These are phyloP conservation scores for Metschnikowia anglica DNA, from an alignment of 805 yeast genomes.

Conservation along the genomic window DNA sequence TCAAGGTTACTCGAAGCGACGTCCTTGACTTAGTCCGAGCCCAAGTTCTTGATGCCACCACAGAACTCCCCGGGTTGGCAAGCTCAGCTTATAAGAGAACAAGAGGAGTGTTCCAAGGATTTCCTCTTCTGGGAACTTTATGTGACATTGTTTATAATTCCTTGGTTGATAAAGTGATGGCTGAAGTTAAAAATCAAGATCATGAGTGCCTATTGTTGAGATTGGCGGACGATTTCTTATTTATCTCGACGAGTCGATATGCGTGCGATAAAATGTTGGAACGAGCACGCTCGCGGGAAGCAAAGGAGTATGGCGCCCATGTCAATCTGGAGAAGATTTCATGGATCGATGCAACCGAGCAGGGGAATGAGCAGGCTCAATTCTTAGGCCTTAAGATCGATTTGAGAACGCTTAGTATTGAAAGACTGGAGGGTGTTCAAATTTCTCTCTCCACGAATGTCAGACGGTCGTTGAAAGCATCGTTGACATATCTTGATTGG, in stretches of 20 bases:
- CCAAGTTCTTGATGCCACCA: conserved; percentile 55
- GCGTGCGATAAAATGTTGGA: conserved; percentile 22
- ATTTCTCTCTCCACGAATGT: conserved; percentile 12
- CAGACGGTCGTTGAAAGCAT: conserved; percentile 21
- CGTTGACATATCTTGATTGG: conserved; percentile 25
- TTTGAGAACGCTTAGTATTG: conserved; percentile 22
- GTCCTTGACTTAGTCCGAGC: conserved; percentile 44
- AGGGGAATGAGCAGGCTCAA: conserved; percentile 8
- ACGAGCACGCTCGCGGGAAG: conserved; percentile 21
- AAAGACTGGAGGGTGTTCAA: conserved; percentile 10
- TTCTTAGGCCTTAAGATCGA: conserved; percentile 36
- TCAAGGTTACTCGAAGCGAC: conserved; percentile 41
- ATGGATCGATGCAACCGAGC: conserved; percentile 15
- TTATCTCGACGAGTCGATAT: conserved; percentile 50
- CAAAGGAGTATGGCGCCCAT: conserved; percentile 35
- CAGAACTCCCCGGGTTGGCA: conserved; percentile 36
- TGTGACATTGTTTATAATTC: conserved; percentile 73
- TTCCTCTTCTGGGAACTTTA: conserved; percentile 68
- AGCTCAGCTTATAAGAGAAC: conserved; percentile 46
- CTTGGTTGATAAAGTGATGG: conserved; percentile 43
- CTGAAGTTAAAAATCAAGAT: conserved; percentile 16
- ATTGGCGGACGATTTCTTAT: conserved; percentile 81
- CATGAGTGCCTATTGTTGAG: conserved; percentile 48
- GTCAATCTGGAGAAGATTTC: conserved; percentile 34
- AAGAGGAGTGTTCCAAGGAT: conserved; percentile 82